Base-by-base conservation (phyloP, 108 stramenopile species). In the Stephanodiscus triporus region DNA sequence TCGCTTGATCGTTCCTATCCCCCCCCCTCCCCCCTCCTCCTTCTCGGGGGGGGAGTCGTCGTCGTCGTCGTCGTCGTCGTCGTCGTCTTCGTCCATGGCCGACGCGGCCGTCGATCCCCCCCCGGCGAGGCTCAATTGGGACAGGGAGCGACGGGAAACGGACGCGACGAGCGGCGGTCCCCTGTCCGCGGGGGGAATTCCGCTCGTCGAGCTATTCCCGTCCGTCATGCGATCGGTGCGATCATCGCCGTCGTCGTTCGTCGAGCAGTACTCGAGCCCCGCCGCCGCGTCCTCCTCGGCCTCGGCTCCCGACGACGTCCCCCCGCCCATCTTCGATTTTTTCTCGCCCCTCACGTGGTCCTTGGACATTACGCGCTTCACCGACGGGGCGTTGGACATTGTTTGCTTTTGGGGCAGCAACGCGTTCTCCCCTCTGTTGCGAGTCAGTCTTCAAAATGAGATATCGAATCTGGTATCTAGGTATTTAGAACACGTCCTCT, bases 291-390 rank as follows among this genome's bases (percentile, higher is more conserved):
- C 56, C 14, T 57, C 29, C 29, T 8, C 51, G 20, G 23, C 20
- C 49, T 8, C 51, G 17, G 8, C 23, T 24, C 23, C 23, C 0
- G 19, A 4, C 23, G 4, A 53, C 19, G 24, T 9, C 51, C 5
- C 19, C 51, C 7, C 49, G 20, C 23, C 51, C 51, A 53, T 53
- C 9, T 53, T 53, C 20, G 51, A 53, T 53, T 53, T 53, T 24
- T 53, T 53, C 6, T 53, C 51, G 51, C 8, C 23, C 6, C 23
- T 22, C 51, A 53, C 9, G 51, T 53, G 23, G 51, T 53, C 51
- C 23, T 53, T 53, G 51, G 51, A 53, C 19, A 53, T 53, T 3
- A 53, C 51, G 20, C 51, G 51, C 51, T 53, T 53, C 51, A 53
- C 51, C 19, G 51, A 6, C 51, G 51, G 24, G 8, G 6, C 8